A percentile compares a stretch with the other conserved stretches of the same genome.
These are phyloP conservation scores for Entomortierella chlamydospora DNA, from an alignment of 192 early-diverging fungal genomes.

Conservation along the genomic window DNA sequence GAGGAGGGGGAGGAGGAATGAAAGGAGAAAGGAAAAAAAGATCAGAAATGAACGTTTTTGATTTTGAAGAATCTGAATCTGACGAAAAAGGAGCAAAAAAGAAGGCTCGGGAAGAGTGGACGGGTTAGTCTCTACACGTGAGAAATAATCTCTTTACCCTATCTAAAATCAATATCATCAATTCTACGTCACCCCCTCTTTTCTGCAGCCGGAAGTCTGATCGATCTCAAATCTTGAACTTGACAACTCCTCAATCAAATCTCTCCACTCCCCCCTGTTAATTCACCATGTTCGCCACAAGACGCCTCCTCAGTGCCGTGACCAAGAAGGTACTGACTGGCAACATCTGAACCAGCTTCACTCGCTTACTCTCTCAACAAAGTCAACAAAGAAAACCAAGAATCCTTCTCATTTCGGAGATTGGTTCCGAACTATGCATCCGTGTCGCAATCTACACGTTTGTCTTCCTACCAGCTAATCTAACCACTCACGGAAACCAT, in stretches of 20 bases:
- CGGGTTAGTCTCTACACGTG: too few species aligned
- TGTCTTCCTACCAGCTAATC: not conserved
- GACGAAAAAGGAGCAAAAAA: constrained; percentile 4
- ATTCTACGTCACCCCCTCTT: not conserved
- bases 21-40: constrained; percentile 8
- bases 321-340: constrained; percentile 44
- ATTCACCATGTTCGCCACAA: constrained; percentile 45
- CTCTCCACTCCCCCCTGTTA: constrained; percentile 4
- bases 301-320: constrained; percentile 47
- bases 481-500: too few species aligned
- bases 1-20: not conserved
- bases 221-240: not conserved
- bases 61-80: not conserved
- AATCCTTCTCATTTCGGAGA: constrained; percentile 10
- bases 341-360: not conserved
- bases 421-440: not conserved
- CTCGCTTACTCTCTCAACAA: not conserved
- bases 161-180: too few species aligned
- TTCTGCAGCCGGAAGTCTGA: not conserved
- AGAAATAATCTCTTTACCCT: too few species aligned
- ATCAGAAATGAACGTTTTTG: not conserved
- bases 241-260: not conserved
- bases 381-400: not conserved
- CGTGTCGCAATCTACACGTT: not conserved
- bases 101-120: not conserved